Percentiles rank a stretch among this genome's conserved stretches.
Conservation (phyloP, 495 filamentous ascomycete genomes). For the Chaetomidium leptoderma region DNA sequence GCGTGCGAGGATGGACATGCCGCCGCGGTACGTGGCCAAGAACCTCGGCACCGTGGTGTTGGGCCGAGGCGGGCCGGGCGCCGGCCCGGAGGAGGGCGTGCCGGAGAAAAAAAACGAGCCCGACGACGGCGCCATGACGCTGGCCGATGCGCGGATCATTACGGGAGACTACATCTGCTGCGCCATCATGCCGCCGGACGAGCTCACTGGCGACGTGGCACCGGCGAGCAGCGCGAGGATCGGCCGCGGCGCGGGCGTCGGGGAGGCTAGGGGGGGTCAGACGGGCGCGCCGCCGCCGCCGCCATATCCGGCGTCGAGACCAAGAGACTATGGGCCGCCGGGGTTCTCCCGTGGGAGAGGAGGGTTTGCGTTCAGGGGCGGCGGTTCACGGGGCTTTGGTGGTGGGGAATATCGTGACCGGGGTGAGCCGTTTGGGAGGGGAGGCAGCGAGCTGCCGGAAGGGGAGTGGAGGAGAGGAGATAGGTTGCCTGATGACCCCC, state of each 20-base stretch:
- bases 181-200: slow-evolving; percentile 68
- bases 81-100: not conserved
- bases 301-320: slow-evolving; percentile 25
- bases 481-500: slow-evolving; percentile 44
- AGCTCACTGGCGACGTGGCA: slow-evolving; percentile 66
- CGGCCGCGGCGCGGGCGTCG: slow-evolving; percentile 36
- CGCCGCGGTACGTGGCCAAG: slow-evolving; percentile 62
- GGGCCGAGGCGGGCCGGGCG: slow-evolving; percentile 31
- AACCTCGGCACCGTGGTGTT: slow-evolving; percentile 82
- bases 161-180: slow-evolving; percentile 84
- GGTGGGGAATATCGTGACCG: slow-evolving; percentile 10
- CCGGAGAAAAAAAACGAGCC: not conserved
- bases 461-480: slow-evolving; percentile 61
- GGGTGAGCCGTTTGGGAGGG: slow-evolving; percentile 14
- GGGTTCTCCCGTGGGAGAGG: slow-evolving; percentile 16
- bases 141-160: slow-evolving; percentile 73
- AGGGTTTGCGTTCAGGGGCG: not conserved
- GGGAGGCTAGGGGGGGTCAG: slow-evolving; percentile 33
- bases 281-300: slow-evolving; percentile 40
- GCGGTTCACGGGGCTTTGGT: slow-evolving; percentile 3
- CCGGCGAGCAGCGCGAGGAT: slow-evolving; percentile 43
- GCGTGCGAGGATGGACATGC: slow-evolving; percentile 44
- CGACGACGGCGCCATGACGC: slow-evolving; percentile 55
- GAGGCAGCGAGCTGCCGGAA: slow-evolving; percentile 41
- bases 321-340: slow-evolving; percentile 24